Evolutionary conservation across 306 rosid genomes (phyloP), one percentile per base, ranked within the genome.

Genomic region (Cicer arietinum): DNA sequence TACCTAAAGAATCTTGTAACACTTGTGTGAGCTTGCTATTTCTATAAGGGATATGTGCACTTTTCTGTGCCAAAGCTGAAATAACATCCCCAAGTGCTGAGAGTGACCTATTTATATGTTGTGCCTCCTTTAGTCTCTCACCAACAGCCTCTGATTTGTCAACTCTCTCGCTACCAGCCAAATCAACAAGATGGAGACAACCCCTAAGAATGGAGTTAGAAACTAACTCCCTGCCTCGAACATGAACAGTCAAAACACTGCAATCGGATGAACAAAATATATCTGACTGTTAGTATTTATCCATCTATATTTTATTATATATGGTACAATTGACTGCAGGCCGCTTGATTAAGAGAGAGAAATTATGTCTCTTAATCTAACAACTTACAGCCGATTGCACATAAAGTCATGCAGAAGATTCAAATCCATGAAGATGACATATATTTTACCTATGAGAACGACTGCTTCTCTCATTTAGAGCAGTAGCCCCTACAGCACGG

Each of bases 11-110:
- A 85, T 95, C 99, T 82, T 95, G 98, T 59, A 95, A 83, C 8
- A 95, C 96, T 85, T 95, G 99, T 60, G 99, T 95, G 53, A 95
- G 99, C 77, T 95, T 95, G 91, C 99, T 95, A 41, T 95, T 95
- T 77, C 99, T 84, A 68, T 95, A 95, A 63, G 99, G 99, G 69
- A 95, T 85, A 71, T 95, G 99, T n/a, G 88, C 48, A 60, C 93
- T 92, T 85, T 95, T 95, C 56, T 95, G 99, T 70, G 99, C 99
- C 85, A 95, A 89, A 80, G 99, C 98, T 76, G 92, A 86, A 53
- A 95, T 89, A 63, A 95, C 99, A 95, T 95, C 99, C 52, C 99
- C 99, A 18, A 95, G 97, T 41, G 99, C 99, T 84, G 99, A 95
- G 72, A 95, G 99, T 18, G 99, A 95, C 85, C 89, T 83, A 79